phyloP scores from a whole-genome alignment of 805 yeast genomes.

The Teunomyces aglyptinius region DNA sequence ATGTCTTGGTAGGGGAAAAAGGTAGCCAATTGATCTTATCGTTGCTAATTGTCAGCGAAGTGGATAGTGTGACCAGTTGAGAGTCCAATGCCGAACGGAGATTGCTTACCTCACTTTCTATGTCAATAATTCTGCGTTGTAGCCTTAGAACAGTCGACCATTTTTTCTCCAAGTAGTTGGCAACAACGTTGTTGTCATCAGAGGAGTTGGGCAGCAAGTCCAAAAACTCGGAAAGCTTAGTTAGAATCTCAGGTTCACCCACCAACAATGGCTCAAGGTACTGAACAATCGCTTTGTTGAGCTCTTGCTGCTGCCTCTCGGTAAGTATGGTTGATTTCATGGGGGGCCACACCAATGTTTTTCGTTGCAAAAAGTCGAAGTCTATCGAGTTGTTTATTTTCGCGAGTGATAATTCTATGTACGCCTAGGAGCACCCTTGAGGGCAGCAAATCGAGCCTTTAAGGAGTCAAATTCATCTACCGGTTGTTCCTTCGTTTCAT shows the following conservation, averaged over 20 bases:
- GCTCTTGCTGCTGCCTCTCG: conserved; percentile 32
- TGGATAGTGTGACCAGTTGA: conserved; percentile 5
- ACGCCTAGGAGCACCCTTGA: conserved; percentile 34
- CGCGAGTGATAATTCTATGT: conserved; percentile 1
- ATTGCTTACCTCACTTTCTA: conserved; percentile 58
- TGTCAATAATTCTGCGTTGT: conserved; percentile 68
- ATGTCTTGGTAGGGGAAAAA: conserved; percentile 36
- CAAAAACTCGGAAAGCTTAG: conserved; percentile 11
- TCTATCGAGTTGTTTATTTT: neutral
- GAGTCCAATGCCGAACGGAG: conserved; percentile 45
- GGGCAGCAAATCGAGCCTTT: conserved; percentile 73
- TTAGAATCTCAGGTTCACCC: conserved; percentile 14
- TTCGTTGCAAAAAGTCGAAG: neutral
- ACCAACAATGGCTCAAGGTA: conserved; percentile 39
- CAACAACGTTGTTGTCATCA: conserved; percentile 25
- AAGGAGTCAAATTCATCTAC: conserved; percentile 59
- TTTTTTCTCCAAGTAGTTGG: conserved; percentile 63
- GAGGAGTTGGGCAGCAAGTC: conserved; percentile 4
- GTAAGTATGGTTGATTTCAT: conserved; percentile 19
- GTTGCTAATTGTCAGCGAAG: conserved; percentile 12
- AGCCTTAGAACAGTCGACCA: conserved; percentile 85
- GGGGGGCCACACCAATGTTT: neutral
- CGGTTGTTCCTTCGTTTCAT: conserved; percentile 15
- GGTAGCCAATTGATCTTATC: conserved; percentile 65
- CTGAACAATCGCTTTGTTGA: conserved; percentile 38